These are phyloP conservation scores for Melaleuca alternifolia DNA, from an alignment of 345 rosid species.

Conservation along the genomic window DNA sequence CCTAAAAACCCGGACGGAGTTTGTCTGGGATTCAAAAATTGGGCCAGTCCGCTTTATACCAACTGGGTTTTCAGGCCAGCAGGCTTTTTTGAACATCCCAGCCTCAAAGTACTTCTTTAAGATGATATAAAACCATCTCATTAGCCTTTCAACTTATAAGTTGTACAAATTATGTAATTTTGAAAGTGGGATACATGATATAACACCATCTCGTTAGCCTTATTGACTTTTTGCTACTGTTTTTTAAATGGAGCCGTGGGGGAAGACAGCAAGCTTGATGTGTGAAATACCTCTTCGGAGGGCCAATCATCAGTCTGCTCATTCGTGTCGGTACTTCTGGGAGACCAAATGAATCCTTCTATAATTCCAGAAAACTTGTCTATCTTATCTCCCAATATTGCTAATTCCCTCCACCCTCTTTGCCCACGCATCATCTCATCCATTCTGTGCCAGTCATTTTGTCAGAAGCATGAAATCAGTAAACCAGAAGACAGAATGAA, in stretches of 20 bases:
- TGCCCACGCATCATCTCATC: conserved; percentile 99
- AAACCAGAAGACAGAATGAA: not conserved
- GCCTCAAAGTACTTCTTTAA: not conserved
- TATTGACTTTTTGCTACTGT: not conserved
- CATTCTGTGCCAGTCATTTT: conserved; percentile 36
- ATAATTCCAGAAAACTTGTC: conserved; percentile 85
- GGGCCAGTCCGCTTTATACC: not conserved
- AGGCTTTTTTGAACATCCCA: not conserved
- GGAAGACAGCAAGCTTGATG: not conserved
- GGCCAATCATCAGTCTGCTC: conserved; percentile 42
- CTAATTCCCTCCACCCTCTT: conserved; percentile 91
- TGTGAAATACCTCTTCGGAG: conserved; percentile 52
- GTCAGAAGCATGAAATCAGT: not conserved
- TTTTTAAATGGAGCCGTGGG: not conserved
- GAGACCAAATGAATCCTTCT: conserved; percentile 95
- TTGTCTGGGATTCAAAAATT: not conserved
- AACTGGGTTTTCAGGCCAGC: not conserved
- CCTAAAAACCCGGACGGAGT: not conserved
- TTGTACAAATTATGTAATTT: not conserved
- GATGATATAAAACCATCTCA: not conserved
- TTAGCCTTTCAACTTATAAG: not conserved
- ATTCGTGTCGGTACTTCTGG: conserved; percentile 41
- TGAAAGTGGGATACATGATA: not conserved
- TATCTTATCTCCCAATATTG: conserved; percentile 71
- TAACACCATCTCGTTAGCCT: not conserved